Conservation (phyloP, 2,329 filamentous ascomycete species). For the Arthroderma uncinatum region DNA sequence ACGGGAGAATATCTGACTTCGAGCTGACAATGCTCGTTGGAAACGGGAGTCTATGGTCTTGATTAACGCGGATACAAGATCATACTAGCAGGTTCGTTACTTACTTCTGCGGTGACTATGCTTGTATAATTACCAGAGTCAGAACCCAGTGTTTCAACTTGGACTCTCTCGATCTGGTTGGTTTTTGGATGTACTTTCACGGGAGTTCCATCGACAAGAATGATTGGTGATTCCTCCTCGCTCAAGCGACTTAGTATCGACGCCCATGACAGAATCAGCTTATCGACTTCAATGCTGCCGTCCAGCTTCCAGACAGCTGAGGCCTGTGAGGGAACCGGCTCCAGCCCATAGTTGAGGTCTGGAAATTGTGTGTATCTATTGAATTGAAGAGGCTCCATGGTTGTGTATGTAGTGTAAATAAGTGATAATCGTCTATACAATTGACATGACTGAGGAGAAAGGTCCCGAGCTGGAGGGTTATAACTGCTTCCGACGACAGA, state of each 20-base stretch:
- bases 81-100: not conserved
- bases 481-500: not conserved
- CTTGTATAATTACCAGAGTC: constrained; percentile 18
- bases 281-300: constrained; percentile 5
- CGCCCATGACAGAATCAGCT: constrained; percentile 21
- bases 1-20: constrained; percentile 19
- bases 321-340: not conserved
- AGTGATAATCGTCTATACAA: not conserved
- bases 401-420: not conserved
- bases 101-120: constrained; percentile 18
- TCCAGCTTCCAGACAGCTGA: constrained; percentile 10
- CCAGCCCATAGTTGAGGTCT: constrained; percentile 13
- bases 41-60: not conserved
- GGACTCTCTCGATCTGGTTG: constrained; percentile 15
- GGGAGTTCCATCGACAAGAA: constrained; percentile 21
- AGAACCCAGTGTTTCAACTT: constrained; percentile 12
- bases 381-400: not conserved
- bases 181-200: constrained; percentile 20
- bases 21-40: constrained; percentile 14
- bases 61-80: not conserved
- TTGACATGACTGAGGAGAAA: not conserved
- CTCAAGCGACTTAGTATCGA: constrained; percentile 23
- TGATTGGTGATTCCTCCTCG: constrained; percentile 25
- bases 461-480: not conserved
- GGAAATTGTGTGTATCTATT: constrained; percentile 15